Evolutionary conservation across 148 eudicot species (phyloP).

Genomic region (Oxyria digyna): DNA sequence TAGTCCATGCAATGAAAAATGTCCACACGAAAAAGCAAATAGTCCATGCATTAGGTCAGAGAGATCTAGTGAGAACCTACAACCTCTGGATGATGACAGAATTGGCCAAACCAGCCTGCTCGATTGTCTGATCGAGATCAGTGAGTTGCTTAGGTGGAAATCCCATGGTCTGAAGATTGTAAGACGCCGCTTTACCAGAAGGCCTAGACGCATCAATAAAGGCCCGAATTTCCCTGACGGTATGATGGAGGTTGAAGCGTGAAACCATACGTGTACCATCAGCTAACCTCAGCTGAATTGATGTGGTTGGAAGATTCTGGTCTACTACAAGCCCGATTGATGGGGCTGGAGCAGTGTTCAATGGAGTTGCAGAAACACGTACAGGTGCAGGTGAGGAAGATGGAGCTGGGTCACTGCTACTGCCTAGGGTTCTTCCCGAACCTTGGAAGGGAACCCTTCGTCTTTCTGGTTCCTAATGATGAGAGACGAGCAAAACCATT

Average conservation of each 20-base stretch:
- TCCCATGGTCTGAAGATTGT: constrained; percentile 62
- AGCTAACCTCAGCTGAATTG: constrained; percentile 77
- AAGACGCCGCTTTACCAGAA: constrained; percentile 26
- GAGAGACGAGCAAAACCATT: background rate
- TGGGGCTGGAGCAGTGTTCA: constrained; percentile 34
- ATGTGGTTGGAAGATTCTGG: constrained; percentile 47
- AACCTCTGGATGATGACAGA: constrained; percentile 80
- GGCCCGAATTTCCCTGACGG: constrained; percentile 48
- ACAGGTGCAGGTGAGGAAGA: constrained; percentile 11
- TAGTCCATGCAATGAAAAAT: background rate
- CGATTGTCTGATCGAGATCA: constrained; percentile 65
- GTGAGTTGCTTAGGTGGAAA: constrained; percentile 78
- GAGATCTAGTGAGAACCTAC: constrained; percentile 13
- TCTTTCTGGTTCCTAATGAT: constrained; percentile 42
- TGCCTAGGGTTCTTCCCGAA: constrained; percentile 54
- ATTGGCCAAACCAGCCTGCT: constrained; percentile 66
- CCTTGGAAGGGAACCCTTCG: constrained; percentile 45
- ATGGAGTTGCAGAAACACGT: constrained; percentile 11
- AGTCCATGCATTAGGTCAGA: background rate
- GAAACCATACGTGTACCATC: constrained; percentile 86
- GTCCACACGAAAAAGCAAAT: background rate
- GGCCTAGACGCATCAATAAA: constrained; percentile 80
- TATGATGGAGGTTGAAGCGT: constrained; percentile 63
- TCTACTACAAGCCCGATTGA: constrained; percentile 52
- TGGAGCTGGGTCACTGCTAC: constrained; percentile 11